These are phyloP conservation scores for Kuraishia cidri DNA, from an alignment of 805 yeast genomes.

Conservation along the genomic window DNA sequence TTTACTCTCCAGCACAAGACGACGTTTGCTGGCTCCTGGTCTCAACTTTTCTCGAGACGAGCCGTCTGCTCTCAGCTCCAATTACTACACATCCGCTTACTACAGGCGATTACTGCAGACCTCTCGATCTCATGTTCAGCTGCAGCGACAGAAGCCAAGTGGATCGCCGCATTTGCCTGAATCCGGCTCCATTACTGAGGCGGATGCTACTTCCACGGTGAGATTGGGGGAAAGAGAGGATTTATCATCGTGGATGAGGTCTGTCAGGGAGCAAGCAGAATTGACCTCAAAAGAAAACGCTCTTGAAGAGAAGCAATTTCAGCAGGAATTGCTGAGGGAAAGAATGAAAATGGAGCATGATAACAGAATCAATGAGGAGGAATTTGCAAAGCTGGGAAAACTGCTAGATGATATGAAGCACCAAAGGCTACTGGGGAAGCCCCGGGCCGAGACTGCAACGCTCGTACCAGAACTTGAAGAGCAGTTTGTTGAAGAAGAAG, in stretches of 20 bases:
- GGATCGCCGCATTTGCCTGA: too few species aligned
- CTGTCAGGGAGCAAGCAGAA: constrained; percentile 22
- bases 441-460: too few species aligned
- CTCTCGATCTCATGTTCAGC: neutral
- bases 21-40: too few species aligned
- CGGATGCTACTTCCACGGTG: too few species aligned
- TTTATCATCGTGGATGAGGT: constrained; percentile 23
- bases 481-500: constrained; percentile 9
- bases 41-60: too few species aligned
- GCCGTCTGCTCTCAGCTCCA: too few species aligned
- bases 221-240: too few species aligned
- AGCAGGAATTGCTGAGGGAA: constrained; percentile 24
- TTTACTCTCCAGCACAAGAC: too few species aligned
- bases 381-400: constrained; percentile 1
- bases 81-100: constrained; percentile 4
- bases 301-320: constrained; percentile 25
- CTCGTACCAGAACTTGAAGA: too few species aligned
- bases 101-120: constrained; percentile 4
- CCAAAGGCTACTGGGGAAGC: too few species aligned
- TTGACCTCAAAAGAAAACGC: constrained; percentile 19
- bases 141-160: too few species aligned
- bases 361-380: constrained; percentile 1
- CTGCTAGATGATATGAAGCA: neutral
- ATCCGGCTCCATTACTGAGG: too few species aligned
- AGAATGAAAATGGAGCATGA: neutral